Base-by-base conservation (phyloP, 345 rosid genomes). In the Salix viminalis region DNA sequence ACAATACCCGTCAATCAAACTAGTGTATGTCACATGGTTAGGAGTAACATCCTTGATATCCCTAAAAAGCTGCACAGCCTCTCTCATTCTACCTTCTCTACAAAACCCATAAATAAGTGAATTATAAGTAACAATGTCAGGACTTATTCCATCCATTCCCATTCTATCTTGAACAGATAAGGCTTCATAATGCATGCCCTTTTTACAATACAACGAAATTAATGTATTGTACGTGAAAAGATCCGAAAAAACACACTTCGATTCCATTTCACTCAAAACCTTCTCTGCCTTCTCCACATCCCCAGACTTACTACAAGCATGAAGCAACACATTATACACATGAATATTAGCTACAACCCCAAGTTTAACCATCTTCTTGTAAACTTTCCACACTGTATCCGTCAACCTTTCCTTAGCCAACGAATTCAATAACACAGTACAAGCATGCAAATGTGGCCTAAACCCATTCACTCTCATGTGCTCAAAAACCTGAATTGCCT, bases 41-140 rank as follows among this genome's bases (percentile, higher is more conserved):
- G 96, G 93, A 23, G 70, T 67, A 23, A 81, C 84, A 1, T 84
- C 88, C 83, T 86, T 91, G 16, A 90, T 91, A 79, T 95, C 98
- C 67, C 86, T 88, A 74, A 91, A 90, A 42, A 91, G 81, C 86
- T 90, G 84, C 2, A 85, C 67, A 19, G 97, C 99, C 70, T 95
- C 99, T 54, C 94, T 89, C 97, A 93, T 90, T 85, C 99, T 90
- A 77, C 98, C 98, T 85, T 95, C 94, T 87, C 91, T 90, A 83
- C 91, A 77, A 75, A 83, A 90, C 19, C 92, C 97, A 69, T 90
- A 74, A 76, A 95, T 85, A 72, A 95, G 93, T 0, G 98, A 88
- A 80, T 95, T 95, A 83, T 89, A 89, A 5, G 97, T 95, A 6
- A 90, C 82, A 42, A 93, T 89, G 83, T 91, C 97, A 73, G 92